These are phyloP conservation scores for Parasitella parasitica DNA, from an alignment of 371 early-diverging fungal species.

Conservation along the genomic window DNA sequence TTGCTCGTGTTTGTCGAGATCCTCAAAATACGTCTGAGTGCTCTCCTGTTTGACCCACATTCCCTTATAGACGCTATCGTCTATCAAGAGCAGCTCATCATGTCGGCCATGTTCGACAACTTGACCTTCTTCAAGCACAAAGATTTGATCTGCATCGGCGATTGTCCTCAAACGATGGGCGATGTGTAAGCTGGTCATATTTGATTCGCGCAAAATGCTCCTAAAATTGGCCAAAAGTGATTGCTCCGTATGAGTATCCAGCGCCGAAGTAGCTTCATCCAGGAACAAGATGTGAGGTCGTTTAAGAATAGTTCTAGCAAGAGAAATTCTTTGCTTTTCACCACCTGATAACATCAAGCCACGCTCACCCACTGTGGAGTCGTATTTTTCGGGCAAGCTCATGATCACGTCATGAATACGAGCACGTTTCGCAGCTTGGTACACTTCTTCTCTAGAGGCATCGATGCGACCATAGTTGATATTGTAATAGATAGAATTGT, in stretches of 20 bases:
- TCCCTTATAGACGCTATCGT: constrained; percentile 70
- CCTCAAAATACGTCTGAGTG: constrained; percentile 14
- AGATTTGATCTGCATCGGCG: constrained; percentile 77
- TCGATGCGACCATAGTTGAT: constrained; percentile 71
- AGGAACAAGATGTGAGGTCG: constrained; percentile 79
- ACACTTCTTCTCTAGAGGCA: constrained; percentile 68
- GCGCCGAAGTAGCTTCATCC: constrained; percentile 94
- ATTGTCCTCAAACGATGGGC: constrained; percentile 82
- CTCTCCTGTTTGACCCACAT: constrained; percentile 87
- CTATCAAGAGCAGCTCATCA: constrained; percentile 56
- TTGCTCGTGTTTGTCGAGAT: constrained; percentile 19
- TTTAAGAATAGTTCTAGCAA: constrained; percentile 69
- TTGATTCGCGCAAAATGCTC: constrained; percentile 60
- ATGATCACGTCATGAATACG: constrained; percentile 76
- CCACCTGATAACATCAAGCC: constrained; percentile 92
- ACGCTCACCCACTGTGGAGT: constrained; percentile 92
- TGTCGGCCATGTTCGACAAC: constrained; percentile 72
- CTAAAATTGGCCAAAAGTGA: constrained; percentile 76
- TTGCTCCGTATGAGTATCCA: constrained; percentile 90
- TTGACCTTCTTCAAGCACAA: constrained; percentile 70
- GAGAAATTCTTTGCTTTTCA: constrained; percentile 88
- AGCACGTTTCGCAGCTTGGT: constrained; percentile 80
- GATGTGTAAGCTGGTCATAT: constrained; percentile 74
- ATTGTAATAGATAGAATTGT: constrained; percentile 82
- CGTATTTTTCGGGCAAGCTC: constrained; percentile 74